A percentile compares a stretch with the other conserved stretches of the same genome.
phyloP scores from a whole-genome alignment of 2,329 filamentous ascomycete genomes.

The Pyrenochaeta sp. region DNA sequence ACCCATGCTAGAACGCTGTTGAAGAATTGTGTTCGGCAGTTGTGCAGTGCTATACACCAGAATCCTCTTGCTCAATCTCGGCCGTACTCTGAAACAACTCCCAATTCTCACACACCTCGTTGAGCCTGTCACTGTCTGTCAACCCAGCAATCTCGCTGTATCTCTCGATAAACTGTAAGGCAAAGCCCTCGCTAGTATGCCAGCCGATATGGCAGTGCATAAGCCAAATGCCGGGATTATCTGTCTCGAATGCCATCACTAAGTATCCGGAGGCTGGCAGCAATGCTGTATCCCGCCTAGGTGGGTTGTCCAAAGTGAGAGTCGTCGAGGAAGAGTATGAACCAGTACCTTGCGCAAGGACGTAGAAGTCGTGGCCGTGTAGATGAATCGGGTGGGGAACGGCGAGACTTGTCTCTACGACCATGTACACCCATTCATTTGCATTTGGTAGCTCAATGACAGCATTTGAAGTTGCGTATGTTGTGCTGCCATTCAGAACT shows the following conservation, averaged over 20 bases:
- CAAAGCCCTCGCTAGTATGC: slow-evolving; percentile 45
- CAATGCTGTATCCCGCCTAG: slow-evolving; percentile 42
- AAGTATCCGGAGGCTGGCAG: slow-evolving; percentile 41
- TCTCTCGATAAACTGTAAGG: slow-evolving; percentile 42
- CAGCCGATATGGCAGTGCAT: slow-evolving; percentile 51
- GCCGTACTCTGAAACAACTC: slow-evolving; percentile 7
- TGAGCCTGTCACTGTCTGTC: slow-evolving; percentile 18
- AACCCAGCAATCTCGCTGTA: slow-evolving; percentile 32
- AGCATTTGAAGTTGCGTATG: slow-evolving; percentile 40
- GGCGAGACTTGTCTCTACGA: slow-evolving; percentile 47
- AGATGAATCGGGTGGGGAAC: slow-evolving; percentile 44
- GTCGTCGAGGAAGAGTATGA: slow-evolving; percentile 18
- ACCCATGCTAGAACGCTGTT: too few species aligned
- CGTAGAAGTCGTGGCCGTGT: slow-evolving; percentile 44
- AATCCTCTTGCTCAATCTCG: slow-evolving; percentile 36
- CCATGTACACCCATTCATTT: slow-evolving; percentile 49
- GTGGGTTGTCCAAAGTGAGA: slow-evolving; percentile 40
- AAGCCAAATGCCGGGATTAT: slow-evolving; percentile 48
- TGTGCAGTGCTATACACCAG: too few species aligned
- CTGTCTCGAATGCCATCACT: slow-evolving; percentile 44
- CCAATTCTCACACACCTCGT: slow-evolving; percentile 20
- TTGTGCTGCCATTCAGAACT: slow-evolving; percentile 42
- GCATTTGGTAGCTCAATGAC: slow-evolving; percentile 32
- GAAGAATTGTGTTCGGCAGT: too few species aligned
- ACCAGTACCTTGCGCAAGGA: slow-evolving; percentile 38